Base-by-base conservation (phyloP, 2,329 filamentous ascomycete genomes). In the Microcyclospora pomicola region DNA sequence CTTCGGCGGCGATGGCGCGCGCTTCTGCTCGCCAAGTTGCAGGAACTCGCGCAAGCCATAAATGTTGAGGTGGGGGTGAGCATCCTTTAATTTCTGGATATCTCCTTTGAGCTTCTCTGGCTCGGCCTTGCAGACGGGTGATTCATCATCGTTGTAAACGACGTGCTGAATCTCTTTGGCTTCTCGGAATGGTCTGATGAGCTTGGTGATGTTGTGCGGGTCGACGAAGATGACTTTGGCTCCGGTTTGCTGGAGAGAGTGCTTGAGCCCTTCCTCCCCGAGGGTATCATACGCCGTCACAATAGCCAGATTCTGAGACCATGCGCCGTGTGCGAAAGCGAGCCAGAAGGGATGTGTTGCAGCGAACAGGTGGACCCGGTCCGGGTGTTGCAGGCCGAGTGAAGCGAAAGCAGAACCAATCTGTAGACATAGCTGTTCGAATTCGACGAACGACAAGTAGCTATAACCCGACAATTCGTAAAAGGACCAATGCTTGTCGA, bases 1-100 rank as follows among this genome's bases (percentile, higher is more conserved):
- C 40, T 71, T 68, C 15, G 85, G 81, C 2, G 78, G 79, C 16
- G 77, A 72, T 2, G 81, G 71, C 2, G 83, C 73, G 13, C 75
- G 68, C 2, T 75, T 77, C 57, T 82, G 78, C 39, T 77, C 72
- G 61, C 69, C 58, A 33, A 66, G 49, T 50, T 66, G 63, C 41
- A 61, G 47, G 41, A 73, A 49, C 27, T 73, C 68, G 37, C 72
- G 67, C 41, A 71, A 66, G 57, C 66, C 71, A 39, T 67, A 45
- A 38, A 73, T 58, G 33, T 62, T 65, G 34, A 73, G 45, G 43
- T 71, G 53, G 13, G 61, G 59, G 45, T 68, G 65, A 15, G 66
- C 63, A 30, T 53, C 35, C 48, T 68, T 67, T 33, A 73, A 58
- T 36, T 61, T 61, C 37, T 72, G 63, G 41, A 73, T 59, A 10